These are phyloP conservation scores for Croton laevigatus DNA, from an alignment of 441 rosid species.

Conservation along the genomic window DNA sequence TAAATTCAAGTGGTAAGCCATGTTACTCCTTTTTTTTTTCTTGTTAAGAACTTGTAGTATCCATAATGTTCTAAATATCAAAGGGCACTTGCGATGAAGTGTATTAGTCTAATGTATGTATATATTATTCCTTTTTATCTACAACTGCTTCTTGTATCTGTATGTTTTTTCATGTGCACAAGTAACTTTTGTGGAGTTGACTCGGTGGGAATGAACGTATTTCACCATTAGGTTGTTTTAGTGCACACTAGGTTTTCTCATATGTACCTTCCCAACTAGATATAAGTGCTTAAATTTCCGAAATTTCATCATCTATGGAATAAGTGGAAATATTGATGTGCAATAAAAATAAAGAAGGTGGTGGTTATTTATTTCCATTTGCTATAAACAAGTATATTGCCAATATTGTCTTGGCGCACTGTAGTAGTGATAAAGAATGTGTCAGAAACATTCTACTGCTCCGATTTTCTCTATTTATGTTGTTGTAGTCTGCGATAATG, in stretches of 20 bases:
- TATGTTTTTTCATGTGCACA: background rate
- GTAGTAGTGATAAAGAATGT: too few species aligned
- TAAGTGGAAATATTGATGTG: background rate
- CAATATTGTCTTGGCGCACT: too few species aligned
- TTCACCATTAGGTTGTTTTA: background rate
- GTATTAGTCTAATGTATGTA: background rate
- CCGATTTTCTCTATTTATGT: too few species aligned
- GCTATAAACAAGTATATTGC: too few species aligned
- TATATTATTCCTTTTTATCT: background rate
- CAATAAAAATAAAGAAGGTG: background rate
- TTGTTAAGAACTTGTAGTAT: background rate
- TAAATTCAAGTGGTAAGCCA: slow-evolving; percentile 12
- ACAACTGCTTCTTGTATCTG: background rate
- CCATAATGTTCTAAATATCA: background rate
- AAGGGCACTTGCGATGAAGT: background rate
- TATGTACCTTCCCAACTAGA: background rate
- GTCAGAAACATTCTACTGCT: too few species aligned
- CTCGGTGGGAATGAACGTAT: background rate
- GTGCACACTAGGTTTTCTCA: background rate
- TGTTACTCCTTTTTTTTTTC: background rate
- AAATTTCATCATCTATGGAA: background rate
- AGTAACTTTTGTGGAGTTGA: background rate
- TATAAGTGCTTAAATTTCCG: background rate
- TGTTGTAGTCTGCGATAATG: too few species aligned
- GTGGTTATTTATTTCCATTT: too few species aligned